Conservation (phyloP, 31 red algal genomes). For the Bonnemaisonia californica region DNA sequence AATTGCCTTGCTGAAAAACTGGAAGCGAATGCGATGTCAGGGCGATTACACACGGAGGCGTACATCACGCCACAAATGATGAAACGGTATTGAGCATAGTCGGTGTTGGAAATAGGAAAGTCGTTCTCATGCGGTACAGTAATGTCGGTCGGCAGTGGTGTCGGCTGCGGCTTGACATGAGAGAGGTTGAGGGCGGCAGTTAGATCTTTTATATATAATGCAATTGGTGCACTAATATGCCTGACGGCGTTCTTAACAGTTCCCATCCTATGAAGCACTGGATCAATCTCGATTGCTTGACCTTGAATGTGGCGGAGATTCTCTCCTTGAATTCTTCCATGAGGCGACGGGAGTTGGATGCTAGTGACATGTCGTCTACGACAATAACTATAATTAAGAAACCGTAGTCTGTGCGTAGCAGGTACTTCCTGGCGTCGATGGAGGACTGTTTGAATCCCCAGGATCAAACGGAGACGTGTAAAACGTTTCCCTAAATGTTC, state of each 20-base stretch:
- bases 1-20: neutral
- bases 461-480: too few relatives aligned
- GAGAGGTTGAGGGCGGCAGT: neutral
- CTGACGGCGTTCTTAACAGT: neutral
- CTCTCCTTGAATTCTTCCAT: conserved; percentile 13
- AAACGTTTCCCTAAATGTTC: too few relatives aligned
- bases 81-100: conserved; percentile 8
- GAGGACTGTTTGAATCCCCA: conserved; percentile 9
- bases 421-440: neutral
- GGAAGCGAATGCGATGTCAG: conserved; percentile 29
- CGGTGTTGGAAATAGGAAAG: neutral
- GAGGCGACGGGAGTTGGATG: neutral
- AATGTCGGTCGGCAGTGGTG: conserved; percentile 1
- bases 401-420: neutral
- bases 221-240: conserved; percentile 1
- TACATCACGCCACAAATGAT: conserved; percentile 6
- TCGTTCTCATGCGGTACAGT: neutral
- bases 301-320: conserved; percentile 7
- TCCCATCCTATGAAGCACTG: conserved; percentile 15
- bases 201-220: neutral
- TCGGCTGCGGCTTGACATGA: neutral
- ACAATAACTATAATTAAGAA: neutral
- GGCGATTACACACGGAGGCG: conserved; percentile 9
- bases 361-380: conserved; percentile 33
- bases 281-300: conserved; percentile 26